Evolutionary conservation across 306 rosid genomes (phyloP), one percentile per base, ranked within the genome.

Genomic region (Mimosa bimucronata): DNA sequence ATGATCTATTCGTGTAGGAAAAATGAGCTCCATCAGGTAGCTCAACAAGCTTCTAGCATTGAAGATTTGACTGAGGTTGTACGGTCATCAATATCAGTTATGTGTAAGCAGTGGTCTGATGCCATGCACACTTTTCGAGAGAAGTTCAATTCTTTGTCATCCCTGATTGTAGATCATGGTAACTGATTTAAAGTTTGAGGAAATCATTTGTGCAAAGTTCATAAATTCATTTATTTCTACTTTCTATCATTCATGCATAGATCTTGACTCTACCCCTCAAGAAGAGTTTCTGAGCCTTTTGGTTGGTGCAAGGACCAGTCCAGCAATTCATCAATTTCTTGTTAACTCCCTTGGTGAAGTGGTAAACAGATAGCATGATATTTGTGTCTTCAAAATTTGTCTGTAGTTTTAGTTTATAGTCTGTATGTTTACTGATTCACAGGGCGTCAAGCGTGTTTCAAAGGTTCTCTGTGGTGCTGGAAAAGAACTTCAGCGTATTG

Each of bases 231-330:
- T 80, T 77, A 41, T n/a, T 82, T 74, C 40, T 26, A 55, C 74
- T n/a, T 79, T 76, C 40, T 23, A 55, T 76, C 60, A 40, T 80
- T 78, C 85, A 68, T 88, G 52, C 77, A 28, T 79, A 94, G 98
- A 95, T 83, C 84, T 91, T 79, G 92, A 88, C 77, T 91, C 97
- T 52, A 83, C 94, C 77, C 89, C 98, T 68, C 95, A 94, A 81
- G 98, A 94, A 77, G 98, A 94, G 89, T 88, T 94, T 86, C 82
- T 94, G 71, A 91, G 97, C 83, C 97, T 92, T 78, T 83, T 94
- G 87, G 98, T 97, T 67, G 97, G 98, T 88, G 97, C 98, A 78
- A 86, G 98, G 86, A 92, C 97, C 76, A 91, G 97, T 88, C 97
- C 97, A 81, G 88, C 97, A 13, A 74, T 94, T 87, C 98, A 92